Evolutionary conservation across 2,329 filamentous ascomycete genomes (phyloP).

Genomic region (Colletotrichum neosansevieriae): DNA sequence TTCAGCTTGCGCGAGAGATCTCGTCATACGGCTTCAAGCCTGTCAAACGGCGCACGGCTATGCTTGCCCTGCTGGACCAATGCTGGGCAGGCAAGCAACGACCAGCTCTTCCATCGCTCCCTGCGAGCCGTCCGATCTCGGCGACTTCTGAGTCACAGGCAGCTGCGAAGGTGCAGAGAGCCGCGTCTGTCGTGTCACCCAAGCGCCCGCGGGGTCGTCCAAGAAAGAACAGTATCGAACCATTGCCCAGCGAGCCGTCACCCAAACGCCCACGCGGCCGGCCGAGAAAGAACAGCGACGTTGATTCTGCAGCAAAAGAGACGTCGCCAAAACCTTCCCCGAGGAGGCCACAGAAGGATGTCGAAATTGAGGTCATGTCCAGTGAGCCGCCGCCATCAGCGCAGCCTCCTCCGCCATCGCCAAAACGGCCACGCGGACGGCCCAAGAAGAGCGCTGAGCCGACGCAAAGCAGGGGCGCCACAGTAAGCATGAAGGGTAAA

Average conservation of each 20-base stretch:
- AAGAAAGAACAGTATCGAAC: constrained; percentile 47
- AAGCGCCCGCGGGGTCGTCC: constrained; percentile 54
- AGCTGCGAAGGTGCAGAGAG: constrained; percentile 24
- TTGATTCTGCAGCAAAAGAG: neutral
- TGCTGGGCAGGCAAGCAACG: constrained; percentile 74
- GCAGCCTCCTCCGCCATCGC: constrained; percentile 44
- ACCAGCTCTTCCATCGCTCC: constrained; percentile 43
- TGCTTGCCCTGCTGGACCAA: constrained; percentile 76
- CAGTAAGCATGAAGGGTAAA: constrained; percentile 14
- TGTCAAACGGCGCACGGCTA: constrained; percentile 74
- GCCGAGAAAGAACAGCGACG: constrained; percentile 44
- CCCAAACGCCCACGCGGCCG: constrained; percentile 56
- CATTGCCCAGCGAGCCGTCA: constrained; percentile 45
- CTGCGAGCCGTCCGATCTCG: constrained; percentile 31
- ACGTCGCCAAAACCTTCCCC: constrained; percentile 43
- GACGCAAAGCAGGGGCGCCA: neutral
- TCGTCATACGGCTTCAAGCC: constrained; percentile 78
- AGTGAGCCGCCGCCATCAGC: constrained; percentile 52
- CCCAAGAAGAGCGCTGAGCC: constrained; percentile 23
- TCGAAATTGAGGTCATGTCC: constrained; percentile 28
- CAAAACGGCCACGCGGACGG: constrained; percentile 19
- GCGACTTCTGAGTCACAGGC: constrained; percentile 14
- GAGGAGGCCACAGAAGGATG: constrained; percentile 57
- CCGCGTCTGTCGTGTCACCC: constrained; percentile 42
- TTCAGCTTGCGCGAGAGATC: constrained; percentile 72